A percentile compares a stretch with the other conserved stretches of the same genome.
Conservation (phyloP, 495 filamentous ascomycete species). For the Parachaetomium inaequale region DNA sequence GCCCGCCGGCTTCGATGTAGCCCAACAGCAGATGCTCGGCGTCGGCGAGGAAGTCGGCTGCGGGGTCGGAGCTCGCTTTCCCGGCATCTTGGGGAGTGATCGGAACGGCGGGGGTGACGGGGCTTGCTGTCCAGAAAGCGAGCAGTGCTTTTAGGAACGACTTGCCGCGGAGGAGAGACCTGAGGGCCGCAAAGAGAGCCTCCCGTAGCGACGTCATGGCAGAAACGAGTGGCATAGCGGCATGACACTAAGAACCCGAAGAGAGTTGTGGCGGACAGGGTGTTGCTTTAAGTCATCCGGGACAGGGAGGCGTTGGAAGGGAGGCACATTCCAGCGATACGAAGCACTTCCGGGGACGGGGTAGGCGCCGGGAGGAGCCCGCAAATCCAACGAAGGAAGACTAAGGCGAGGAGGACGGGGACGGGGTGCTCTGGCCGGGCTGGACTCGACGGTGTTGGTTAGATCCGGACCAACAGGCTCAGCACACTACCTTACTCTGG, state of each 20-base stretch:
- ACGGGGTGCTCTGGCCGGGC: not conserved
- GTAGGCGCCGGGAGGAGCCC: not conserved
- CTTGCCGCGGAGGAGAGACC: conserved; percentile 50
- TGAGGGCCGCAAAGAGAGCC: conserved; percentile 41
- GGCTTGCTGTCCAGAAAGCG: conserved; percentile 39
- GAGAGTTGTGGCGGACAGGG: conserved; percentile 6
- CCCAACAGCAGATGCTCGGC: conserved; percentile 38
- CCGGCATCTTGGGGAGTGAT: conserved; percentile 37
- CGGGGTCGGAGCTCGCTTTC: conserved; percentile 10
- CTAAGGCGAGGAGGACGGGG: not conserved
- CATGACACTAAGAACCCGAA: conserved; percentile 13
- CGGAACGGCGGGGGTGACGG: conserved; percentile 33
- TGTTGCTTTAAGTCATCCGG: conserved; percentile 26
- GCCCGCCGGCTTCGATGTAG: conserved; percentile 35
- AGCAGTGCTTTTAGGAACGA: conserved; percentile 51
- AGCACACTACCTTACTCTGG: conserved; percentile 2
- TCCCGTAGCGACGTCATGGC: conserved; percentile 47
- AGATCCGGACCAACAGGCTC: not conserved
- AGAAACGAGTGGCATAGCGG: conserved; percentile 47
- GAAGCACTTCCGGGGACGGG: not conserved
- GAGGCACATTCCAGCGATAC: conserved; percentile 17
- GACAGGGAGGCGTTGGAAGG: not conserved
- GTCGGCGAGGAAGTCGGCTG: conserved; percentile 34
- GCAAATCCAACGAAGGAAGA: not conserved
- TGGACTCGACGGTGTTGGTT: conserved; percentile 7